These are phyloP conservation scores for Astrephomene gubernaculifera DNA, from an alignment of 139 green algal genomes.

Conservation along the genomic window DNA sequence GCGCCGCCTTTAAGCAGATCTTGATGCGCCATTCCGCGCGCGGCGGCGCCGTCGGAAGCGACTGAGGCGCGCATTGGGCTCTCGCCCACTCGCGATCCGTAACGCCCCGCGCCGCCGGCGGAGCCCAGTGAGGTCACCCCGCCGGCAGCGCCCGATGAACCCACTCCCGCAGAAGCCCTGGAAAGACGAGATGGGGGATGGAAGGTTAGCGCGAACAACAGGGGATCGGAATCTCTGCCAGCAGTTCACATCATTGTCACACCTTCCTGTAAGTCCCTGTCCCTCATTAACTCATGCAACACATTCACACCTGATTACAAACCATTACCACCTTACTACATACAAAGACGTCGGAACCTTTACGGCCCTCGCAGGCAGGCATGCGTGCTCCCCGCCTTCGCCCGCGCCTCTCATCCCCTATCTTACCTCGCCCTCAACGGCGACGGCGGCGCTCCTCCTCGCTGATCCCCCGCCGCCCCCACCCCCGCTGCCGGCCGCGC, in stretches of 20 bases:
- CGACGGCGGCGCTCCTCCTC: neutral
- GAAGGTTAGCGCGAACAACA: too few species aligned
- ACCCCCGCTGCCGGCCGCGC: neutral
- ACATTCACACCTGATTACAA: too few species aligned
- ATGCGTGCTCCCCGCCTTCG: neutral
- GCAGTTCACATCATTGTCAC: too few species aligned
- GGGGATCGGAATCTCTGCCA: too few species aligned
- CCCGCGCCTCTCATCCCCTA: neutral
- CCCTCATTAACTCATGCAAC: too few species aligned
- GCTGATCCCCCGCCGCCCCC: neutral
- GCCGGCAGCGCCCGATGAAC: neutral
- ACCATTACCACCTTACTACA: too few species aligned
- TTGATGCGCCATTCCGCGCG: neutral
- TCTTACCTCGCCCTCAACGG: slow-evolving; percentile 25
- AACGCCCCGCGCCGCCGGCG: neutral
- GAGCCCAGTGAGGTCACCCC: neutral
- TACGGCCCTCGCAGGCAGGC: too few species aligned
- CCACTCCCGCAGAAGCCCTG: too few species aligned
- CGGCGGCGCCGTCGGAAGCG: neutral
- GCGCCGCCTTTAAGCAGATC: slow-evolving; percentile 12
- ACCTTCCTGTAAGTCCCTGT: too few species aligned
- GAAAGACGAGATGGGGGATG: too few species aligned
- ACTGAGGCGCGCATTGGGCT: slow-evolving; percentile 11
- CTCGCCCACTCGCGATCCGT: slow-evolving; percentile 23
- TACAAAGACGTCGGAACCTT: too few species aligned